These are phyloP conservation scores for Heterobasidion annosum DNA, from an alignment of 1,284 basidiomycete species.

Conservation along the genomic window DNA sequence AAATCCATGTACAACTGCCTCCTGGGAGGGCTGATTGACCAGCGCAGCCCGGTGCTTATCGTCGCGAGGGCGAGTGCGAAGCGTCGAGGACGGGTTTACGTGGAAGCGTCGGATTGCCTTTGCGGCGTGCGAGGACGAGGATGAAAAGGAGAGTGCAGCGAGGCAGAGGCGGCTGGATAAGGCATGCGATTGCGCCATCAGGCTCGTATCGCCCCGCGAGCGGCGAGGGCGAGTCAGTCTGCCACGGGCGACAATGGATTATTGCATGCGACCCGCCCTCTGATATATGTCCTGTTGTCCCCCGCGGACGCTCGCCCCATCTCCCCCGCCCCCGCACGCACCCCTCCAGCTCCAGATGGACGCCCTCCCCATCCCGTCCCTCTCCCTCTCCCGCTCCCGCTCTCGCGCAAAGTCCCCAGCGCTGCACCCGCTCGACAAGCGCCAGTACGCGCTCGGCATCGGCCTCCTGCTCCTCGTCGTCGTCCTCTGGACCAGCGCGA, in stretches of 20 bases:
- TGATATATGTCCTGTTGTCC: background rate
- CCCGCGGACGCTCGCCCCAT: background rate
- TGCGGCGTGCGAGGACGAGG: too few species aligned
- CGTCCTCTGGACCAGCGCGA: slow-evolving; percentile 76
- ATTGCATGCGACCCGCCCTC: background rate
- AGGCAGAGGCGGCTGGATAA: too few species aligned
- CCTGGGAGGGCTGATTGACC: too few species aligned
- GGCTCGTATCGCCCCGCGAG: too few species aligned
- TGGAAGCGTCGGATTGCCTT: too few species aligned
- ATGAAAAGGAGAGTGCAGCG: too few species aligned
- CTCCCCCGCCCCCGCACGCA: background rate
- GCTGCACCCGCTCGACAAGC: slow-evolving; percentile 14
- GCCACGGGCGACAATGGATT: too few species aligned
- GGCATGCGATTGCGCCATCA: too few species aligned
- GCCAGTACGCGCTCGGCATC: slow-evolving; percentile 65
- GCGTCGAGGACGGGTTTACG: too few species aligned
- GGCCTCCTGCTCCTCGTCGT: slow-evolving; percentile 72
- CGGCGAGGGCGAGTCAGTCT: too few species aligned
- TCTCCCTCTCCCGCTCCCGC: background rate
- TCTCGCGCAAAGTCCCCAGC: slow-evolving; percentile 4
- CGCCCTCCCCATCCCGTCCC: slow-evolving; percentile 1
- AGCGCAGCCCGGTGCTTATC: too few species aligned
- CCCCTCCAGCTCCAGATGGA: slow-evolving; percentile 9
- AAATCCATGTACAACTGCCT: background rate
- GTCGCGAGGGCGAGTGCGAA: too few species aligned